These are phyloP conservation scores for Colletotrichum acutatum DNA, from an alignment of 2,329 filamentous ascomycete species.

Conservation along the genomic window DNA sequence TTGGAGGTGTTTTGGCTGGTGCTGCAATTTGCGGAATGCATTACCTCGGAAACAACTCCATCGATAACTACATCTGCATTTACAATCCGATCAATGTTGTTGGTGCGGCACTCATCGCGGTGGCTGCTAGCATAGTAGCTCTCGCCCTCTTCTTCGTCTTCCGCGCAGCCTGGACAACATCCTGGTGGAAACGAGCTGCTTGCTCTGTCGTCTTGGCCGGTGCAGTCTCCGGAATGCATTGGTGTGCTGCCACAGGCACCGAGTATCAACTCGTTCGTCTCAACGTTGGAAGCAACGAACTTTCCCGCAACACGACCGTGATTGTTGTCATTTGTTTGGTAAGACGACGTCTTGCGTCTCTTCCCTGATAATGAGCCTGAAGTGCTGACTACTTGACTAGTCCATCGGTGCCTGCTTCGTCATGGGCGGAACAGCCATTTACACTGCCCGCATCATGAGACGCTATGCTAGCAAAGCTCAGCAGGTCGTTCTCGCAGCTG, in stretches of 20 bases:
- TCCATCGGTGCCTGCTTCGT: constrained; percentile 71
- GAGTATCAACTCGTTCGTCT: constrained; percentile 68
- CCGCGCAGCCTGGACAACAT: constrained; percentile 79
- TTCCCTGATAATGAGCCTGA: neutral
- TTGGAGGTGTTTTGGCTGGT: constrained; percentile 77
- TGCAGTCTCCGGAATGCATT: constrained; percentile 89
- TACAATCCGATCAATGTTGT: constrained; percentile 71
- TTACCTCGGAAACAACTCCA: constrained; percentile 86
- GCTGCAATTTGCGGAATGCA: constrained; percentile 86
- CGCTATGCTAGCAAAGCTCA: constrained; percentile 69
- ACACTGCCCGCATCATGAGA: constrained; percentile 63
- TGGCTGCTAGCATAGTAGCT: constrained; percentile 76
- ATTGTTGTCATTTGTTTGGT: constrained; percentile 80
- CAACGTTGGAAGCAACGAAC: constrained; percentile 50
- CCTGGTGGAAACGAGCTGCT: constrained; percentile 78
- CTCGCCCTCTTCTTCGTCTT: constrained; percentile 83
- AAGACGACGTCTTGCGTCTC: constrained; percentile 43
- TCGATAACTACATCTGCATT: constrained; percentile 77
- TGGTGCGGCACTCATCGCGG: constrained; percentile 77
- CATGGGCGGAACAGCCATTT: constrained; percentile 65
- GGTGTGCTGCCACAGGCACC: constrained; percentile 80
- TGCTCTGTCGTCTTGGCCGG: constrained; percentile 76
- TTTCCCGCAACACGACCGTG: constrained; percentile 73
- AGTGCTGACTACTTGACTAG: constrained; percentile 47
- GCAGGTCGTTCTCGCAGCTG: constrained; percentile 68